These are phyloP conservation scores for Fusarium duplospermum DNA, from an alignment of 2,329 filamentous ascomycete species.

Conservation along the genomic window DNA sequence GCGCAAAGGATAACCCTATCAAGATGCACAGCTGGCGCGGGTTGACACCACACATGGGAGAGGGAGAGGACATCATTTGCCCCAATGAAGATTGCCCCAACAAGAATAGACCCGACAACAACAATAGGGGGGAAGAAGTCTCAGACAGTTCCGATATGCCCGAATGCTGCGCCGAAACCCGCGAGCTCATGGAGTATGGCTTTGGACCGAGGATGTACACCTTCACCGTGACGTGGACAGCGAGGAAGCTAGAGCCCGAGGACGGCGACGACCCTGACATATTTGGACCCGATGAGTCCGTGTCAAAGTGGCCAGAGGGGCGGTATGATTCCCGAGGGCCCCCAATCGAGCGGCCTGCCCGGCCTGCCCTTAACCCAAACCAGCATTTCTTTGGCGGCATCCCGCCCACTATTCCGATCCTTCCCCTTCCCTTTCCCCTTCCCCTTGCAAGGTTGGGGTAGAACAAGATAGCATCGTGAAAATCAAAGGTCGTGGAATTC, in stretches of 20 bases:
- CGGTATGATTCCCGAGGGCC: background rate
- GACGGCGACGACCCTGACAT: constrained; percentile 6
- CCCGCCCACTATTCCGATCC: no score
- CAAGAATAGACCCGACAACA: background rate
- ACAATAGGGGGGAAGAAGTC: background rate
- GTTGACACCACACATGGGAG: background rate
- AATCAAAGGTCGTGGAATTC: background rate
- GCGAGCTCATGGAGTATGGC: background rate
- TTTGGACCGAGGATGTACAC: constrained; percentile 23
- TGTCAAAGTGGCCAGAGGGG: background rate
- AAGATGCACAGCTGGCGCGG: constrained; percentile 10
- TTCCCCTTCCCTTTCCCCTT: no score
- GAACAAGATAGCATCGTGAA: background rate
- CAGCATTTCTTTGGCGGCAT: no score
- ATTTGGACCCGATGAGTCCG: background rate
- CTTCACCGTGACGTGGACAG: constrained; percentile 20
- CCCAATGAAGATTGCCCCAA: background rate
- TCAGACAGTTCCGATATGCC: background rate
- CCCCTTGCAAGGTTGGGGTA: no score
- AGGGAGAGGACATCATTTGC: background rate
- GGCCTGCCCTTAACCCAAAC: no score
- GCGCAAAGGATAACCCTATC: constrained; percentile 9
- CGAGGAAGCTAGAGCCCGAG: constrained; percentile 17
- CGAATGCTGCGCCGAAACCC: background rate
- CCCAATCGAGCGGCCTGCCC: no score